Percentiles rank a stretch among this genome's conserved stretches.
phyloP scores from a whole-genome alignment of 352 stramenopile species.

The Phytopythium chamaehyphon region DNA sequence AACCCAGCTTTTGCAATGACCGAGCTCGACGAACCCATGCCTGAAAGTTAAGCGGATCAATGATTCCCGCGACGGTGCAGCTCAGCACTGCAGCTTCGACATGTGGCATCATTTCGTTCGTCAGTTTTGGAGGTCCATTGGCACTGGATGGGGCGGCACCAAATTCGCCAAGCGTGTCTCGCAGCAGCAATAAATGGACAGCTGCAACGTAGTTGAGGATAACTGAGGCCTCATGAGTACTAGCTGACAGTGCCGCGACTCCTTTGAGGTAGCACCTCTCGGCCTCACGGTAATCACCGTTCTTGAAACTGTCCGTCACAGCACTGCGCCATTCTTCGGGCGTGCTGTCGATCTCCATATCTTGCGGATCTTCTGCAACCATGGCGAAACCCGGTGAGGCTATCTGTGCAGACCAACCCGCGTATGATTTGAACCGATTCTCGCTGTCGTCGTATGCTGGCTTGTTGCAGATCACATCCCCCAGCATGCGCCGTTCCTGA shows the following conservation, averaged over 20 bases:
- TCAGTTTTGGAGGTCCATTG: neutral
- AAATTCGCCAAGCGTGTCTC: neutral
- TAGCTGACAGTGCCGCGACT: constrained; percentile 1
- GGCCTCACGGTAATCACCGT: constrained; percentile 7
- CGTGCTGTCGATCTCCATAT: neutral
- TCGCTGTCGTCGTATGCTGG: neutral
- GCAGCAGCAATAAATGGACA: constrained; percentile 10
- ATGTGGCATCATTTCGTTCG: neutral
- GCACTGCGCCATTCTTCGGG: constrained; percentile 10
- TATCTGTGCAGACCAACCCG: constrained; percentile 12
- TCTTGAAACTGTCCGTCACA: constrained; percentile 10
- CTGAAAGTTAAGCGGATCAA: constrained; percentile 22
- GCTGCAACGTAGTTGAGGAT: constrained; percentile 22
- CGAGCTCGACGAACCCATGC: constrained; percentile 17
- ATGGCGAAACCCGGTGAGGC: neutral
- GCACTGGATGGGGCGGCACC: neutral
- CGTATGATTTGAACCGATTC: constrained; percentile 6
- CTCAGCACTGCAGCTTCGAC: constrained; percentile 16
- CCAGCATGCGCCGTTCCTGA: neutral
- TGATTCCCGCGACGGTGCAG: constrained; percentile 18
- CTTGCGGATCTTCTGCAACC: neutral
- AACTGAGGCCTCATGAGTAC: constrained; percentile 6
- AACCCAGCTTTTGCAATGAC: constrained; percentile 14
- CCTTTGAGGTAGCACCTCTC: constrained; percentile 13
- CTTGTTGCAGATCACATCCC: neutral